Evolutionary conservation across 108 stramenopile genomes (phyloP), one percentile per base, ranked within the genome.

Genomic region (Skeletonema grethae): DNA sequence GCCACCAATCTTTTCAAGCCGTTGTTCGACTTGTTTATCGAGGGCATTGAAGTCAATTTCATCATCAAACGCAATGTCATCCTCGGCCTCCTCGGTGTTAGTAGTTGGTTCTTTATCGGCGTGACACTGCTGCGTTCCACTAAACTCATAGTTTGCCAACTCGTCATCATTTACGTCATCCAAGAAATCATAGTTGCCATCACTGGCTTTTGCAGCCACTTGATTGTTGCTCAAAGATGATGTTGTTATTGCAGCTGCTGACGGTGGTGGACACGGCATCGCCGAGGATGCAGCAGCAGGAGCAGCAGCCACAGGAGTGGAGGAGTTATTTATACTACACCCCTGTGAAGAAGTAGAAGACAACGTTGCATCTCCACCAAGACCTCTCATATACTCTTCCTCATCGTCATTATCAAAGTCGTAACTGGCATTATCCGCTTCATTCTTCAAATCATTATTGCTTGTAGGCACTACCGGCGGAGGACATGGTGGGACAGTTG

Each of bases 31-130:
- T 22, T 45, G 30, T 18, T 58, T 61, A 67, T 90, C 89, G 7
- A 90, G 48, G 6, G 75, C 84, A 13, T 70, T 72, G 56, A 90
- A 87, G 61, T 90, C 89, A 38, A 90, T 22, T 18, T 80, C 83
- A 8, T 84, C 87, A 66, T 86, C 86, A 50, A 25, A 56, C 16
- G 80, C 79, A 64, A 81, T 75, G 9, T 76, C 74, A 57, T 71
- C 43, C 53, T 76, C 62, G 56, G 36, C 75, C 0, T 41, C 57
- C 30, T 41, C 57, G n/a, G 60, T 38, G 5, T 24, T 34, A 56
- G 60, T 1, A n/a, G 22, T 31, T 36, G 0, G 25, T 34, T 34
- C 20, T n/a, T 15, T 50, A 5, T 61, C 30, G 3, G 24, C 43
- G 24, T 0, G 57, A 29, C 43, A 53, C 24, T 63, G 50, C 20